A percentile compares a stretch with the other conserved stretches of the same genome.
These are phyloP conservation scores for Cercospora sp. DNA, from an alignment of 2,329 filamentous ascomycete species.

Conservation along the genomic window DNA sequence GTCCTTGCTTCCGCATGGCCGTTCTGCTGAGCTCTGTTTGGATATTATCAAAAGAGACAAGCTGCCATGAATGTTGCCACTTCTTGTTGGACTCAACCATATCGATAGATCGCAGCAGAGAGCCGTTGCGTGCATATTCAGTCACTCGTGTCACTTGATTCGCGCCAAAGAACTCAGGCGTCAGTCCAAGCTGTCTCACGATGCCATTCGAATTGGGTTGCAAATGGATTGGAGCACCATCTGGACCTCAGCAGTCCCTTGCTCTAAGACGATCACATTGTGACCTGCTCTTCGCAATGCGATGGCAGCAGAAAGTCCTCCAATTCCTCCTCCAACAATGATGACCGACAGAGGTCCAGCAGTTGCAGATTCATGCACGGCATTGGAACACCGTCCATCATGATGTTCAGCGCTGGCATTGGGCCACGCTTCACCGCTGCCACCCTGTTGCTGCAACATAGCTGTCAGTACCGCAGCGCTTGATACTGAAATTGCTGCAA, in stretches of 20 bases:
- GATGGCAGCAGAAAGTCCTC: constrained; percentile 56
- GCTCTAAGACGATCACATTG: constrained; percentile 54
- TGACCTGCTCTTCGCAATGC: constrained; percentile 57
- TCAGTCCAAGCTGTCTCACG: constrained; percentile 42
- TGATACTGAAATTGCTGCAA: neutral
- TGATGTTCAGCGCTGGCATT: no score
- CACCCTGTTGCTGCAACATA: neutral
- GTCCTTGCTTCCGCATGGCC: constrained; percentile 28
- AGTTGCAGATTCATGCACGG: no score
- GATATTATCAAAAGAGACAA: constrained; percentile 37
- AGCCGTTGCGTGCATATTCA: constrained; percentile 7
- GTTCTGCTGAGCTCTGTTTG: constrained; percentile 35
- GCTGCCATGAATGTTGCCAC: constrained; percentile 48
- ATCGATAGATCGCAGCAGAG: constrained; percentile 39
- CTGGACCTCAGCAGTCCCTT: constrained; percentile 55
- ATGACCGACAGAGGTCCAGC: constrained; percentile 34
- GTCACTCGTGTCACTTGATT: constrained; percentile 16
- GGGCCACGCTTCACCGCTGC: no score
- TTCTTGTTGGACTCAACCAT: constrained; percentile 43
- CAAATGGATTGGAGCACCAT: constrained; percentile 63
- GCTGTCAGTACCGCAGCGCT: neutral
- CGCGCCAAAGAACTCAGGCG: constrained; percentile 33
- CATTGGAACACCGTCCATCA: neutral
- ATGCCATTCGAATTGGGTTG: constrained; percentile 63
- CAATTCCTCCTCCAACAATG: constrained; percentile 52